Base-by-base conservation (phyloP, 2,329 filamentous ascomycete genomes). In the Cladosporium halotolerans region DNA sequence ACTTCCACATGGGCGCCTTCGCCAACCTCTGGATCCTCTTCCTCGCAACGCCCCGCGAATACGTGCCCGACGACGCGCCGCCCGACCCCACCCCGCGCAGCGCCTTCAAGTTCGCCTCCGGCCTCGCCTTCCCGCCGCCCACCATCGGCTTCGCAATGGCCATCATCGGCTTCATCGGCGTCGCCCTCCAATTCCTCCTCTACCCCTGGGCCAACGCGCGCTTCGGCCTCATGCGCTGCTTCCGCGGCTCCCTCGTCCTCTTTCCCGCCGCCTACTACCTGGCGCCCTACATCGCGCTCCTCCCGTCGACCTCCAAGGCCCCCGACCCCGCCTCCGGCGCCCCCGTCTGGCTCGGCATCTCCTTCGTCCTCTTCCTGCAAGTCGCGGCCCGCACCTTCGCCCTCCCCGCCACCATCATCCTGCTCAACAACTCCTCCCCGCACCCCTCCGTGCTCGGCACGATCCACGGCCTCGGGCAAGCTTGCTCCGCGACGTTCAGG, bases 81-180 rank as follows among this genome's bases (percentile, higher is more conserved):
- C 36, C 39, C 18, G 63, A 52, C 60, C 56, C 62, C 40, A 39
- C 40, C n/a, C 40, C 55, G 4, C 56, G 63, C 38, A 61, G 62
- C 46, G 57, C 82, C 0, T 81, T 86, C 63, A 70, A 78, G 57
- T 90, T 86, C 60, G 79, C 80, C 0, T 87, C 88, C 28, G 89
- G 89, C 2, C 75, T 93, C 0, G 86, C 86, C n/a, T 78, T 93
- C 49, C 80, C 81, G 0, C 83, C 87, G 0, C 77, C 79, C 1
- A 79, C 81, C 2, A 85, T 93, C 32, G 88, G 88, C n/a, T 72
- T 88, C 41, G 86, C 86, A 4, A 89, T 91, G 73, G 83, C 88
- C 2, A 83, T 87, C 48, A 78, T 93, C 13, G 89, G 88, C 8
- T 70, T 81, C 45, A 82, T 92, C 41, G 89, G 89, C n/a, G 85